phyloP scores from a whole-genome alignment of 306 rosid genomes.

The Albizia julibrissin region DNA sequence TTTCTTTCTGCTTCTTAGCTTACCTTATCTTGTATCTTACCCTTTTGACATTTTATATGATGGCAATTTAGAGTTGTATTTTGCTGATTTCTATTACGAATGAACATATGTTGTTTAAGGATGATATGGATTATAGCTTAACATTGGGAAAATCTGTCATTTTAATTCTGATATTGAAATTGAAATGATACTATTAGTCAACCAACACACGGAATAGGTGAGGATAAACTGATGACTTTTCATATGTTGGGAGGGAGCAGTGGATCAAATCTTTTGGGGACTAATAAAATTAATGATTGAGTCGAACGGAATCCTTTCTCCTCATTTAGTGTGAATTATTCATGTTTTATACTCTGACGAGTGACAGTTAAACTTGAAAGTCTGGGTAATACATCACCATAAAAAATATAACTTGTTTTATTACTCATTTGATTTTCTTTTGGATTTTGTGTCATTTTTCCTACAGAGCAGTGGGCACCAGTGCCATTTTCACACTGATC shows the following conservation, averaged over 20 bases:
- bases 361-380: background rate
- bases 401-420: background rate
- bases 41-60: background rate
- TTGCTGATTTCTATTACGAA: background rate
- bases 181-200: background rate
- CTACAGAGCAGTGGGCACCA: too few species aligned
- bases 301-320: background rate
- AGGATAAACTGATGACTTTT: background rate
- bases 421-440: background rate
- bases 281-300: background rate
- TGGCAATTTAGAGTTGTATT: background rate
- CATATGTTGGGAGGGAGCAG: background rate
- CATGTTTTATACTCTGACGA: too few species aligned
- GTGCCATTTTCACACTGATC: too few species aligned
- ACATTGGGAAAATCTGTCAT: background rate
- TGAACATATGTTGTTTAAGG: background rate
- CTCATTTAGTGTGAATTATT: background rate
- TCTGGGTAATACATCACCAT: background rate
- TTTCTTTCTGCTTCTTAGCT: background rate
- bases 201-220: background rate
- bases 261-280: too few species aligned
- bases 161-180: background rate
- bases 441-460: too few species aligned
- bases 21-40: too few species aligned
- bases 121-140: background rate